Percentiles rank a stretch among this genome's conserved stretches.
These are phyloP conservation scores for Debaryomyces tyrocola DNA, from an alignment of 805 yeast genomes.

Conservation along the genomic window DNA sequence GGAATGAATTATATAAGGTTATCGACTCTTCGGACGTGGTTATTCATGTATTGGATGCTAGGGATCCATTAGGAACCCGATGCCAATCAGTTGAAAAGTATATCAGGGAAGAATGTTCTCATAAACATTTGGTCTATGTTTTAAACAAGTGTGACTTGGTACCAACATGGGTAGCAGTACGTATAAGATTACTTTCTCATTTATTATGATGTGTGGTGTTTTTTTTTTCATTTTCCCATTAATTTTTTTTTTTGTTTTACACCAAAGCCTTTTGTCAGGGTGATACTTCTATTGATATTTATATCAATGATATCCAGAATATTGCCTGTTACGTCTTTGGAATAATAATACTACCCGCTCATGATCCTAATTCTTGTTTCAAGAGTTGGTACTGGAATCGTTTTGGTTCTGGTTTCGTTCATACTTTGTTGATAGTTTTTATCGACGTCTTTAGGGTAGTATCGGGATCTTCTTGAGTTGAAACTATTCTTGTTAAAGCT, in stretches of 20 bases:
- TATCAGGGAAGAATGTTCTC: constrained; percentile 91
- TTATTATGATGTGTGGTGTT: constrained; percentile 1
- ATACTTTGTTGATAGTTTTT: constrained; percentile 37
- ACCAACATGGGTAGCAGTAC: constrained; percentile 99
- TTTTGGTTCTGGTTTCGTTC: constrained; percentile 36
- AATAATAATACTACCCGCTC: constrained; percentile 68
- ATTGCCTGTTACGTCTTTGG: constrained; percentile 98
- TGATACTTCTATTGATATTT: constrained; percentile 37
- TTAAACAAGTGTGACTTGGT: constrained; percentile 97
- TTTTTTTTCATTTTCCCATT: background rate
- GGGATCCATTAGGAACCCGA: constrained; percentile 96
- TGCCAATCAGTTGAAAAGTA: constrained; percentile 92
- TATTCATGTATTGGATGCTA: constrained; percentile 93
- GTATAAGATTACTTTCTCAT: constrained; percentile 41
- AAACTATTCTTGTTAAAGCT: constrained; percentile 37
- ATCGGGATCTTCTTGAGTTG: constrained; percentile 82
- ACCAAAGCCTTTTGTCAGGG: constrained; percentile 93
- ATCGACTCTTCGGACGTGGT: constrained; percentile 97
- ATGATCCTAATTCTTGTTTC: constrained; percentile 43
- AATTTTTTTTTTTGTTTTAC: constrained; percentile 1
- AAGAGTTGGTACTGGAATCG: constrained; percentile 44
- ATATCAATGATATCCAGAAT: constrained; percentile 28
- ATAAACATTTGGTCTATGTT: constrained; percentile 91
- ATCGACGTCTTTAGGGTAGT: constrained; percentile 47
- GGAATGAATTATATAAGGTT: constrained; percentile 97